Conservation (phyloP, 345 rosid species). For the Arabidopsis arenosa region DNA sequence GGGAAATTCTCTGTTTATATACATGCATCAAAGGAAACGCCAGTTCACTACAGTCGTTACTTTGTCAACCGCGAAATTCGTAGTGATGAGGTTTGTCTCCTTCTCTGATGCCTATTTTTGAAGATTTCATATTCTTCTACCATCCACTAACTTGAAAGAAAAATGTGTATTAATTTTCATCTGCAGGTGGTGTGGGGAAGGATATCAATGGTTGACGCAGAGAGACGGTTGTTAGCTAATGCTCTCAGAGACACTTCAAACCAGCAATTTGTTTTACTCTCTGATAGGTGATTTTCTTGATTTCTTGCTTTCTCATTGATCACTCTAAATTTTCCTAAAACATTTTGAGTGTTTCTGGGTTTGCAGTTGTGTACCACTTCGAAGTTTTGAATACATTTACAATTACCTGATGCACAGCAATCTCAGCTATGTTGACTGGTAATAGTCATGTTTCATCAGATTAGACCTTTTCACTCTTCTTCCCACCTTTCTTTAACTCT, state of each 20-base stretch:
- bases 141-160: neutral
- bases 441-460: constrained; percentile 30
- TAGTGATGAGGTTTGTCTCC: constrained; percentile 58
- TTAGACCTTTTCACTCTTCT: neutral
- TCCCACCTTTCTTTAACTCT: constrained; percentile 12
- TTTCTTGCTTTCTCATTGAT: constrained; percentile 4
- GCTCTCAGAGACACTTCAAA: constrained; percentile 66
- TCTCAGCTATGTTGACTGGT: constrained; percentile 92
- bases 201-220: constrained; percentile 75
- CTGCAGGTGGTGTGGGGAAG: constrained; percentile 72
- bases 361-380: constrained; percentile 93
- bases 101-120: neutral
- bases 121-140: neutral
- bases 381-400: constrained; percentile 80
- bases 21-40: constrained; percentile 67
- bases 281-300: constrained; percentile 57
- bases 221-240: constrained; percentile 60
- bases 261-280: constrained; percentile 67
- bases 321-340: neutral
- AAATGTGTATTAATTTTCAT: neutral
- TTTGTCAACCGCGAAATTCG: constrained; percentile 65
- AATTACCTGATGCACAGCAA: constrained; percentile 87
- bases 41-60: constrained; percentile 59
- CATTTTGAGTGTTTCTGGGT: constrained; percentile 29
- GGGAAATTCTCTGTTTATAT: constrained; percentile 69